Conservation (phyloP, 305 asterid species). For the Rubia peregrina region DNA sequence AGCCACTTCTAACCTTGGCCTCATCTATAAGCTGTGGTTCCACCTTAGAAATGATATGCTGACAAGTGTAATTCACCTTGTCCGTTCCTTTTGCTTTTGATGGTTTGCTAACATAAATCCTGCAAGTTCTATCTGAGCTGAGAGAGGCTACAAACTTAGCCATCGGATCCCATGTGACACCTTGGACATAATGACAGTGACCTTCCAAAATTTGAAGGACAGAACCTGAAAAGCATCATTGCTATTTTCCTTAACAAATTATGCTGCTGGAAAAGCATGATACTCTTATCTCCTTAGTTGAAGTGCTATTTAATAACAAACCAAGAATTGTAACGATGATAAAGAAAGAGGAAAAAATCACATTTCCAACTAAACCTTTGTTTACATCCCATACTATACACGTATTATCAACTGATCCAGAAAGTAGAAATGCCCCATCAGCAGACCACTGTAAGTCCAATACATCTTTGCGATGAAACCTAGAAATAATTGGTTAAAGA, state of each 20-base stretch:
- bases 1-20: constrained; percentile 55
- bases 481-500: constrained; percentile 29
- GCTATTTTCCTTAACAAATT: background rate
- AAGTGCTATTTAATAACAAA: constrained; percentile 58
- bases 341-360: constrained; percentile 29
- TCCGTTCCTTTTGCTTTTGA: constrained; percentile 73
- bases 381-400: constrained; percentile 92
- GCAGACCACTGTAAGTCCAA: constrained; percentile 88
- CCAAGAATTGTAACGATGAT: constrained; percentile 74
- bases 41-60: constrained; percentile 70
- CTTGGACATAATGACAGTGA: constrained; percentile 95
- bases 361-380: constrained; percentile 44
- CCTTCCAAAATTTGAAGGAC: constrained; percentile 85
- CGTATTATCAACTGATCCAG: constrained; percentile 95
- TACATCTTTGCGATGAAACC: constrained; percentile 96
- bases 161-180: constrained; percentile 98
- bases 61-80: constrained; percentile 68
- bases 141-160: constrained; percentile 80
- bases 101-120: constrained; percentile 69
- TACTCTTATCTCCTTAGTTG: background rate
- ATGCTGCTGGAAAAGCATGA: background rate
- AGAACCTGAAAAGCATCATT: constrained; percentile 44
- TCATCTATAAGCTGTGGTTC: constrained; percentile 60
- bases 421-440: constrained; percentile 72
- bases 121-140: constrained; percentile 95